Base-by-base conservation (phyloP, 805 yeast species). In the Martiniozyma abietophila region DNA sequence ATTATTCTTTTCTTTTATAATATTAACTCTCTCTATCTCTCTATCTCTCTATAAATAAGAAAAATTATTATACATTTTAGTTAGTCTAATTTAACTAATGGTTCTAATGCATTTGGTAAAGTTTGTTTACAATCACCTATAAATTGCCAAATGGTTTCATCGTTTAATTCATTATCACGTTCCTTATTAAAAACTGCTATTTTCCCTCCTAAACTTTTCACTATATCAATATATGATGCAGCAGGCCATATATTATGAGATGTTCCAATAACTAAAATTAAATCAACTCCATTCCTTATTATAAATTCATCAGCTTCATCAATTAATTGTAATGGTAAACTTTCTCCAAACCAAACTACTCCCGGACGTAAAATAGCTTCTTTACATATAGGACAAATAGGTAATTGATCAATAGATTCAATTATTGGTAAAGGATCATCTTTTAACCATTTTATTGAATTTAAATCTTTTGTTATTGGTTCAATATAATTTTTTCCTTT, bases 321-420 rank as follows among this genome's bases (percentile, higher is more conserved):
- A 38, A 86, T 69, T 9, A 66, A 68, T 31, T 58, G 58, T 35
- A 82, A 54, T 0, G 94, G 84, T 29, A 86, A 59, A 11, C 85
- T 68, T 55, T 86, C 96, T n/a, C 96, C 96, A 57, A 80, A 84
- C 96, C 95, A 86, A 5, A 85, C 88, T 3, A 86, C 94, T 0
- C 92, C 95, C 0, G 96, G 96, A 16, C 96, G 63, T 38, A 86
- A 57, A 9, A 80, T 51, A 0, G 77, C 79, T 4, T 64, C 66
- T n/a, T 61, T 51, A 51, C 96, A 86, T 8, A 58, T 59, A 0
- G 95, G 95, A 52, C 96, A 86, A 8, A 25, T 67, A 1, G 95
- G 95, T 8, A 84, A 62, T 2, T 73, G 74, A 1, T 55, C 49
- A 4, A 38, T 4, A 30, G 58, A 69, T 3, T 64, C 58, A 1